These are phyloP conservation scores for Curvularia verruculosa DNA, from an alignment of 2,329 filamentous ascomycete genomes.

Conservation along the genomic window DNA sequence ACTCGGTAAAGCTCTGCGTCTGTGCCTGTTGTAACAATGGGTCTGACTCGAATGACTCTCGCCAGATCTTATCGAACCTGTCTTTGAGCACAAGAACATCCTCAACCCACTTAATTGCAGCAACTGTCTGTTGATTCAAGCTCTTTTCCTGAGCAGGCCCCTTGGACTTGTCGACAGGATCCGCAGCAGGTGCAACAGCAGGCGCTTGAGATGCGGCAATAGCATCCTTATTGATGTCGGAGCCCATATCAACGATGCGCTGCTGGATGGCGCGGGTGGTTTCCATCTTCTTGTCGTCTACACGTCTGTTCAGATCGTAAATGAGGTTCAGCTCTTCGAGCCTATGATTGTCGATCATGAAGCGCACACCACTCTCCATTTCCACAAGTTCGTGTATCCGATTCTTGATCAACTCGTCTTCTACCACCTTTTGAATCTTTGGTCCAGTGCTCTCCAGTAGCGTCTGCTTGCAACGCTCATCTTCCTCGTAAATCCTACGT, in stretches of 20 bases:
- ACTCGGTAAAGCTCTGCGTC: constrained; percentile 85
- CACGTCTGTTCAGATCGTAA: constrained; percentile 77
- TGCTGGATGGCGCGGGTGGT: constrained; percentile 74
- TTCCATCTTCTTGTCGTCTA: constrained; percentile 74
- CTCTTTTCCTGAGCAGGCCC: constrained; percentile 53
- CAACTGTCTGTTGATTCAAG: constrained; percentile 79
- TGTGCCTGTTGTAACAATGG: constrained; percentile 79
- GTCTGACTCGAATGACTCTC: constrained; percentile 74
- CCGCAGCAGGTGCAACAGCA: constrained; percentile 50
- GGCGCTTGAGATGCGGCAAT: constrained; percentile 62
- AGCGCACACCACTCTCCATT: constrained; percentile 83
- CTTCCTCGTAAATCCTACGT: constrained; percentile 78
- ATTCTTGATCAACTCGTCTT: constrained; percentile 76
- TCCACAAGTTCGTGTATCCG: constrained; percentile 82
- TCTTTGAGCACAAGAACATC: constrained; percentile 85
- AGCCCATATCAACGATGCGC: constrained; percentile 78
- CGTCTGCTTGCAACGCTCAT: constrained; percentile 80
- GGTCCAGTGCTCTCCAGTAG: constrained; percentile 73
- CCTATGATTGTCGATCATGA: constrained; percentile 92
- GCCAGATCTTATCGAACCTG: constrained; percentile 85
- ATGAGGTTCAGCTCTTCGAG: constrained; percentile 78
- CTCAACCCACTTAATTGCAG: constrained; percentile 94
- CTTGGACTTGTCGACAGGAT: constrained; percentile 60
- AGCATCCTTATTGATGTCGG: constrained; percentile 77
- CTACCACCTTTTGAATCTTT: constrained; percentile 78